Evolutionary conservation across 495 filamentous ascomycete species (phyloP), one percentile per base, ranked within the genome.

Genomic region (Chlorociboria aeruginascens): DNA sequence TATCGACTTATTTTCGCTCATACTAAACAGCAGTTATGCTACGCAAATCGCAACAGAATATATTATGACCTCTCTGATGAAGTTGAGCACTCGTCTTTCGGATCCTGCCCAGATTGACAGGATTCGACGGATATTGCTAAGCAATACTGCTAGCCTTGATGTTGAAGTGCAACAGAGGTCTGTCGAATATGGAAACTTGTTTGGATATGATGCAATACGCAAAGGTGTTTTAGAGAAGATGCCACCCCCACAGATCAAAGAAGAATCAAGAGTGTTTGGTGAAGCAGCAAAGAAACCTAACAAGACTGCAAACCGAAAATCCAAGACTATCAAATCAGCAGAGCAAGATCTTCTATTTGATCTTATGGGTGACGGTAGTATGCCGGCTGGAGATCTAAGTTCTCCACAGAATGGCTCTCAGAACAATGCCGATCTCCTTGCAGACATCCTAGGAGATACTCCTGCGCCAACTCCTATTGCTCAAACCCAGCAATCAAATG

Each of bases 101-200:
- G 88, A 93, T 25, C 69, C 81, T 0, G 72, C 85, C 1, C 89
- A 97, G 62, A 69, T 95, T 32, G 89, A 95, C 59, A 74, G 89
- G 41, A 71, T 97, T 17, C 79, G 86, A 34, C 79, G 86, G 31
- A 70, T 95, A 31, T 70, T 97, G 8, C 73, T 79, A 45, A 73
- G 70, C 48, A 77, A 89, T 50, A 83, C 88, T 25, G 77, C 84
- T 8, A 86, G 88, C 55, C 68, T 98, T 34, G 90, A 94, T 61
- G 79, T 97, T 37, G 92, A 98, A 61, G 83, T 97, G 8, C 92
- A 98, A 61, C 93, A 98, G 64, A 78, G 92, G 58, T 82, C 89
- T 9, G 89, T 94, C 12, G 92, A 98, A 62, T 98, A 95, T 53
- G 81, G 80, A 40, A 97, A 98, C 58, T 73, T 98, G 11, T 96